Base-by-base conservation (phyloP, 1,284 basidiomycete genomes). In the Puccinia triticina region DNA sequence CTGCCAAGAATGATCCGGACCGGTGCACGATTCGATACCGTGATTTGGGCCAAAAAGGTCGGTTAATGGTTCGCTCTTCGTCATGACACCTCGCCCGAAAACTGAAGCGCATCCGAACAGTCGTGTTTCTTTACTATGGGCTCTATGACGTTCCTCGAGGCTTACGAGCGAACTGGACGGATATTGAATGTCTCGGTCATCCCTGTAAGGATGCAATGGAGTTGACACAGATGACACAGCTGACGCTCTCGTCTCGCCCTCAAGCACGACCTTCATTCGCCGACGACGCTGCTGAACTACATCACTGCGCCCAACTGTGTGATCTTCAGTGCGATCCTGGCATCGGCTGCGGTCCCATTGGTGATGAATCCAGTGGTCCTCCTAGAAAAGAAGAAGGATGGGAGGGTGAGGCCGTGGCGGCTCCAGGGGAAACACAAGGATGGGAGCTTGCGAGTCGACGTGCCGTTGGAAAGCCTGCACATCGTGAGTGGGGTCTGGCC, bases 261-360 rank as follows among this genome's bases (percentile, higher is more conserved):
- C n/a, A 85, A 86, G 14, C 84, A 84, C 83, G 85, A 86, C 64
- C 85, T 84, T 23, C 85, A 86, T 79, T 87, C 87, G 18, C 96
- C 96, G 1, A 98, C 95, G 1, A 98, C 97, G 87, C 89, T 98
- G 11, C 89, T 99, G 55, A 98, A 99, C 88, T 95, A 98, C 86
- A 90, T 98, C 82, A 98, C 96, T 16, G 94, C 95, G 12, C 96
- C 96, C 0, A 93, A 98, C 87, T 91, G 90, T 84, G 87, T 91
- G 78, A 90, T 91, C 83, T 91, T 89, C 89, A 88, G 88, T 21
- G 89, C 89, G 0, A 86, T 94, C 46, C 88, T 94, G 64, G 93
- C 93, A 3, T 93, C 92, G 18, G 93, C 93, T 5, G 93, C 93
- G 26, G 93, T 94, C 18, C 93, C 93, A 0, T 92, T 93, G 0